Base-by-base conservation (phyloP, 352 stramenopile species). In the Globisporangium lucens region DNA sequence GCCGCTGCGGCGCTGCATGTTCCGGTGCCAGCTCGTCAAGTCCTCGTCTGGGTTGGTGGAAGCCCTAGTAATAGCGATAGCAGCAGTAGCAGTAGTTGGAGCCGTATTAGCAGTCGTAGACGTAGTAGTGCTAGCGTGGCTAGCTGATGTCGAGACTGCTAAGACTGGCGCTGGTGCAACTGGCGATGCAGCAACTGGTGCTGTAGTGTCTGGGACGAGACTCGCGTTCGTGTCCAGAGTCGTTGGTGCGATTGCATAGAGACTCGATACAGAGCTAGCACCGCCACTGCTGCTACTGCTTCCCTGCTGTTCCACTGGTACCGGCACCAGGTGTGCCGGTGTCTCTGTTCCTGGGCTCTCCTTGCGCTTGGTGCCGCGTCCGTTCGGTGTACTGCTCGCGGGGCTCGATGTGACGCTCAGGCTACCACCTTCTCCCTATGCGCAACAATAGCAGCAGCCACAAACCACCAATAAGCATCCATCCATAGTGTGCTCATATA, bases 1-100 rank as follows among this genome's bases (percentile, higher is more conserved):
- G 12, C 86, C 86, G 7, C 80, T 77, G 10, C 77, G 75, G 6
- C 79, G 80, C 51, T 84, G 66, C n/a, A 92, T 67, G 61, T 92
- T 92, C n/a, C 67, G 78, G 20, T 65, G 29, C 83, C 83, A 91
- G 56, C 70, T 85, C 68, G 63, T 68, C 15, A 67, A 59, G 22
- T 66, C 41, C 0, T 20, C 43, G 20, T 10, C 7, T 22, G 8
- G 9, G 15, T 9, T n/a, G 43, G 1, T 17, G 8, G 36, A 13
- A 30, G 36, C 9, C 4, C 15, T 22, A 9, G 15, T 10, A 8
- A 35, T 27, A 13, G 10, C 24, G 9, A 17, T 7, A 17, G n/a
- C 6, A 22, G 30, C 27, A 41, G 29, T 4, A 22, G 22, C 0
- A n/a, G 22, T 8, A 43, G 24, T 27, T 49, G 60, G 15, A 27